phyloP scores from a whole-genome alignment of 345 rosid genomes.

The Eucalyptus guilfoylei region DNA sequence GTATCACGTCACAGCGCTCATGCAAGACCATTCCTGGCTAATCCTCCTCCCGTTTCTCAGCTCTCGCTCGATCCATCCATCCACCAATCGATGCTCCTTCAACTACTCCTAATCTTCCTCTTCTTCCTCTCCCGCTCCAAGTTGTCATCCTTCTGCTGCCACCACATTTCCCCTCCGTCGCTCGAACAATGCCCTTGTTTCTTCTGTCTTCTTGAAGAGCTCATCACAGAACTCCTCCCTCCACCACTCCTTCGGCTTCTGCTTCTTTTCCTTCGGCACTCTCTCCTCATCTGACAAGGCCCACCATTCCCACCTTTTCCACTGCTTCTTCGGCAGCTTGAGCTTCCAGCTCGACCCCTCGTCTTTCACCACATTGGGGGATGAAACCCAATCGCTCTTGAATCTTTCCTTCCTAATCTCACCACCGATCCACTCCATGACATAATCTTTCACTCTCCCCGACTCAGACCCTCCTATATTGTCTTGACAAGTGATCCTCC shows the following conservation, averaged over 20 bases:
- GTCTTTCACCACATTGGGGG: neutral
- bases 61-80: constrained; percentile 56
- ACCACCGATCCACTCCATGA: constrained; percentile 79
- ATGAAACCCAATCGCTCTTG: constrained; percentile 44
- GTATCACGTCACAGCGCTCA: constrained; percentile 12
- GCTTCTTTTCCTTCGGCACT: constrained; percentile 13
- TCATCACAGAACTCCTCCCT: constrained; percentile 86
- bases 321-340: constrained; percentile 19
- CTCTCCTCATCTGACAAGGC: constrained; percentile 59
- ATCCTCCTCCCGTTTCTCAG: constrained; percentile 31
- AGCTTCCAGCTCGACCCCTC: constrained; percentile 1
- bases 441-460: constrained; percentile 65
- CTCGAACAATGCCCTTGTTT: constrained; percentile 6
- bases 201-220: constrained; percentile 47
- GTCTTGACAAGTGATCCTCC: constrained; percentile 31
- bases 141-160: constrained; percentile 31
- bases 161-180: constrained; percentile 31
- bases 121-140: constrained; percentile 27
- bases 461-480: constrained; percentile 10
- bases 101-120: constrained; percentile 26
- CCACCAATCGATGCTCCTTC: constrained; percentile 67
- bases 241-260: constrained; percentile 79
- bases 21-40: constrained; percentile 36
- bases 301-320: constrained; percentile 82
- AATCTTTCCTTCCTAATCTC: constrained; percentile 73